Conservation (phyloP, 192 early-diverging fungal species). For the Lunasporangiospora selenospora region DNA sequence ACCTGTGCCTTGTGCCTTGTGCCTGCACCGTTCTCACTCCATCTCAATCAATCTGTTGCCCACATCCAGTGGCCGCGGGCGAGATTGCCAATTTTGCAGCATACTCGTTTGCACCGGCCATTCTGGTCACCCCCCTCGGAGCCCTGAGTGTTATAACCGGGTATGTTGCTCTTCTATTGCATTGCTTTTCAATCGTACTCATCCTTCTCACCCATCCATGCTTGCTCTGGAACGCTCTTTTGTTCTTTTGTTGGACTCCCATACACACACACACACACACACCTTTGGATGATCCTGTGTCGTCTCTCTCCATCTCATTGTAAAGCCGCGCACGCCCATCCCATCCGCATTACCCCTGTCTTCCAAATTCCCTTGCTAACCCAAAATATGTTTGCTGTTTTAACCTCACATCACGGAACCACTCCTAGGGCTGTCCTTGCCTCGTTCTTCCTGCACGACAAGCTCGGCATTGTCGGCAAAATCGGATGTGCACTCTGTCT, state of each 20-base stretch:
- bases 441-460: slow-evolving; percentile 88
- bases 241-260: too few species aligned
- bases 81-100: slow-evolving; percentile 95
- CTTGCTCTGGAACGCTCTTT: too few species aligned
- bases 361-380: too few species aligned
- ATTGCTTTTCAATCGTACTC: too few species aligned
- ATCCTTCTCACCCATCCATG: too few species aligned
- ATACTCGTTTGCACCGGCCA: slow-evolving; percentile 95
- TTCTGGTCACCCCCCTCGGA: slow-evolving; percentile 94
- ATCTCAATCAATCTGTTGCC: slow-evolving; percentile 1
- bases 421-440: slow-evolving; percentile 87
- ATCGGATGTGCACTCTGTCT: slow-evolving; percentile 92
- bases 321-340: too few species aligned
- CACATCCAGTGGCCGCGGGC: slow-evolving; percentile 81
- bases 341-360: too few species aligned
- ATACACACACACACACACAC: too few species aligned
- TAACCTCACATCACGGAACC: too few species aligned
- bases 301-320: too few species aligned
- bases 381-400: too few species aligned
- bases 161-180: slow-evolving; percentile 31
- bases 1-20: not conserved
- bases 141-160: slow-evolving; percentile 90
- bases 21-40: not conserved
- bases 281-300: too few species aligned
- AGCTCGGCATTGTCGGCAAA: slow-evolving; percentile 80